A percentile compares a stretch with the other conserved stretches of the same genome.
Conservation (phyloP, 2,329 filamentous ascomycete species). For the Rutstroemia sp. region DNA sequence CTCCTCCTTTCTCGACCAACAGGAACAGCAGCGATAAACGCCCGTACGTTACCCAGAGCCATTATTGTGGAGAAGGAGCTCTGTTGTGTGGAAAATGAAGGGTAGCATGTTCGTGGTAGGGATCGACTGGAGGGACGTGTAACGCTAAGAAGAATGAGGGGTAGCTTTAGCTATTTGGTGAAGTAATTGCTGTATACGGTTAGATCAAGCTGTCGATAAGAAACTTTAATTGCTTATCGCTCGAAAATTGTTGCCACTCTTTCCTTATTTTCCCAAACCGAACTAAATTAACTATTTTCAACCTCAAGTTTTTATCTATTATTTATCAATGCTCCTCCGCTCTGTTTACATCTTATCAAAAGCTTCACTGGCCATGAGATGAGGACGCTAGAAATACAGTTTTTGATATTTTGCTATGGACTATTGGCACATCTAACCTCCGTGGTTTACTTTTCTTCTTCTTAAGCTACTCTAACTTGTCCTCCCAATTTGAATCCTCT, state of each 20-base stretch:
- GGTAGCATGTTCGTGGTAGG: not conserved
- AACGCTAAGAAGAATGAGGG: conserved; percentile 1
- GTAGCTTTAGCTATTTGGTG: not conserved
- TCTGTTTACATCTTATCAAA: not conserved
- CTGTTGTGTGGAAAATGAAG: not conserved
- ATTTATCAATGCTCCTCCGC: not conserved
- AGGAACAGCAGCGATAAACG: too few species aligned
- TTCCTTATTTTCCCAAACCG: not conserved
- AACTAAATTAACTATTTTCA: not conserved
- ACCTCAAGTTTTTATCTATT: not conserved
- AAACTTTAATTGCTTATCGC: conserved; percentile 2
- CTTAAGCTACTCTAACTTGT: not conserved
- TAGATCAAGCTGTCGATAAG: not conserved
- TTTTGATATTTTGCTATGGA: not conserved
- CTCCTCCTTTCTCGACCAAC: too few species aligned
- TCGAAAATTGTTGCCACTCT: not conserved
- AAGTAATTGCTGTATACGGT: not conserved
- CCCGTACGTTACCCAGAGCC: not conserved
- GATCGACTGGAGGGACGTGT: not conserved
- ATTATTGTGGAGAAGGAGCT: not conserved
- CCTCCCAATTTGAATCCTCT: not conserved
- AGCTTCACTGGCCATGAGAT: not conserved
- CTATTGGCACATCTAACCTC: not conserved
- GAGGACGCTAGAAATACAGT: not conserved
- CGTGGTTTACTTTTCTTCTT: not conserved